Base-by-base conservation (phyloP, 257 asterid species). In the Ilex asprella region DNA sequence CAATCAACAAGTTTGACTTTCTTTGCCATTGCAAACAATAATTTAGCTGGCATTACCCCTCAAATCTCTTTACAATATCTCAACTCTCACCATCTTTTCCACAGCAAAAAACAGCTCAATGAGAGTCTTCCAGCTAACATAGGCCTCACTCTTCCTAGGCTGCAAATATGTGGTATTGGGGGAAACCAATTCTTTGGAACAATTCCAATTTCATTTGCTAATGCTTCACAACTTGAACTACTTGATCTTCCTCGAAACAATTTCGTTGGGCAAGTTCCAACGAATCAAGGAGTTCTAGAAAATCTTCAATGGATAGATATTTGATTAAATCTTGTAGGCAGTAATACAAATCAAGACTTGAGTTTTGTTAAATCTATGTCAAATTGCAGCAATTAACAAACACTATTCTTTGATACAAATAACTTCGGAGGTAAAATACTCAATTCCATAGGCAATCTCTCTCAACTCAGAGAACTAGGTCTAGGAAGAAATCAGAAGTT, bases 391-490 rank as follows among this genome's bases (percentile, higher is more conserved):
- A 35, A 35, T 35, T 35, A 3, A 35, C 7, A 35, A 35, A n/a
- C 1, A 7, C 54, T 11, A 49, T 21, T 15, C 14, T 49, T 49
- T 49, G 54, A 6, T 49, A 49, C 50, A 41, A 59, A 67, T 47
- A 52, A 51, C 16, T 35, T 67, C n/a, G 56, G 56, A 35, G 72
- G 66, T 5, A 44, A 53, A 41, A 10, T 68, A 44, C 64, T 63
- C 2, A 39, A 62, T 12, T 46, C 47, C 9, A 62, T 68, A 12
- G 68, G 68, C 63, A 68, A 68, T 44, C 41, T 68, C 6, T 68
- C 67, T 13, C 32, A 13, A 15, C 60, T 68, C 5, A 21, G 27
- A 12, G 3, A 13, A 3, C 31, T 68, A 6, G 57, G 39, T 30
- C 27, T 68, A 15, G 67, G 51, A 35, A 30, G 32, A n/a, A 68